Percentiles rank a stretch among this genome's conserved stretches.
Conservation (phyloP, 2,329 filamentous ascomycete species). For the Orbilia quercus region DNA sequence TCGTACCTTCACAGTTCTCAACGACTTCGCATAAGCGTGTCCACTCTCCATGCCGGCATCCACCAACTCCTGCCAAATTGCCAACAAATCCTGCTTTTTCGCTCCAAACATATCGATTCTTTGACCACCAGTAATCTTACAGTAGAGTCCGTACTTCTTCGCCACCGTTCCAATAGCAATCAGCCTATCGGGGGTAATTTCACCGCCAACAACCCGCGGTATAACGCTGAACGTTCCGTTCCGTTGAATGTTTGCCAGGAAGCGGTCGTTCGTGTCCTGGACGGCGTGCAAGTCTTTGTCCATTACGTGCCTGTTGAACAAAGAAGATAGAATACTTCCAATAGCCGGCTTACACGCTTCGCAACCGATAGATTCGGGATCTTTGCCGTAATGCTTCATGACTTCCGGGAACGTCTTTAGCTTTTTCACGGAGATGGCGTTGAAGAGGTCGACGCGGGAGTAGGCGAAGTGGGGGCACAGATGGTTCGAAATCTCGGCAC, state of each 20-base stretch:
- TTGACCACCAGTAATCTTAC: slow-evolving; percentile 91
- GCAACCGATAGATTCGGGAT: slow-evolving; percentile 79
- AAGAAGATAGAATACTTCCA: slow-evolving; percentile 80
- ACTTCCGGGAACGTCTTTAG: slow-evolving; percentile 78
- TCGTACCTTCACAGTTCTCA: slow-evolving; percentile 79
- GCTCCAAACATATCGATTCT: slow-evolving; percentile 94
- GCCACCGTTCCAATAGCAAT: slow-evolving; percentile 85
- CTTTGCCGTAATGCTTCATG: slow-evolving; percentile 80
- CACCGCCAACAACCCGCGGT: slow-evolving; percentile 82
- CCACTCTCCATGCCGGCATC: slow-evolving; percentile 89
- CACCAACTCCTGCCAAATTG: slow-evolving; percentile 83
- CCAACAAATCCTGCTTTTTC: slow-evolving; percentile 82
- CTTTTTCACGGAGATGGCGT: slow-evolving; percentile 84
- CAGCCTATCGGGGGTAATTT: slow-evolving; percentile 87
- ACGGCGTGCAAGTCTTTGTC: slow-evolving; percentile 76
- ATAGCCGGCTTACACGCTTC: slow-evolving; percentile 87
- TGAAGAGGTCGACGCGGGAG: slow-evolving; percentile 87
- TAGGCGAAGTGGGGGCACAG: slow-evolving; percentile 85
- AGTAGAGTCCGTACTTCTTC: slow-evolving; percentile 84
- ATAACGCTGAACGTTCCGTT: slow-evolving; percentile 92
- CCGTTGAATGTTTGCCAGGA: slow-evolving; percentile 87
- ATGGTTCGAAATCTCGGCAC: slow-evolving; percentile 86
- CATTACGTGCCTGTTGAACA: slow-evolving; percentile 87
- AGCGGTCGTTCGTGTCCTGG: slow-evolving; percentile 91
- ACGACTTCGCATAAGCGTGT: slow-evolving; percentile 88